These are phyloP conservation scores for Cladosporium sphaerospermum DNA, from an alignment of 2,329 filamentous ascomycete species.

Conservation along the genomic window DNA sequence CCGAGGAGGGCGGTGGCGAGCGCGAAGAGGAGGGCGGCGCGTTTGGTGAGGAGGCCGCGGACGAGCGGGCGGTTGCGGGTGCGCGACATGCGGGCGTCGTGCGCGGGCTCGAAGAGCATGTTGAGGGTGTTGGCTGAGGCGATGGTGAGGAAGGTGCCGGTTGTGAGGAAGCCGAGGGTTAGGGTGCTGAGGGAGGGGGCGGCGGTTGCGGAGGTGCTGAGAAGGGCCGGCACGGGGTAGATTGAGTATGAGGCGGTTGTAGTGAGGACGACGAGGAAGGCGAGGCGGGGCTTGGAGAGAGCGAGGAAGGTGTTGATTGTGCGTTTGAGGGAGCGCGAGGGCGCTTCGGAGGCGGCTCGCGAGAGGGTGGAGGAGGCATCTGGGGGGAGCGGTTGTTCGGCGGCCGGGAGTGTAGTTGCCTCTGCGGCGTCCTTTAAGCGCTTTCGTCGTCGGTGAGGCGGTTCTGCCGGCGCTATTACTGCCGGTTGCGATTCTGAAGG, in stretches of 20 bases:
- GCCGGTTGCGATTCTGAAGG: conserved; percentile 2
- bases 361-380: conserved; percentile 59
- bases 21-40: conserved; percentile 72
- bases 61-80: conserved; percentile 88
- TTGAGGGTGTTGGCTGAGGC: conserved; percentile 91
- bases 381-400: conserved; percentile 39
- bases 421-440: conserved; percentile 28
- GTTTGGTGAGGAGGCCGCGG: conserved; percentile 65
- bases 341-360: conserved; percentile 50
- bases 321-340: conserved; percentile 54
- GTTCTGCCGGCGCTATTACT: conserved; percentile 16
- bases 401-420: conserved; percentile 10
- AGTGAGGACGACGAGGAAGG: conserved; percentile 82
- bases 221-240: conserved; percentile 83
- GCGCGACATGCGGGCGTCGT: conserved; percentile 89
- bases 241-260: conserved; percentile 87
- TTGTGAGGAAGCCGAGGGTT: conserved; percentile 86
- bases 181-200: conserved; percentile 80
- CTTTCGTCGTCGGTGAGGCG: conserved; percentile 29
- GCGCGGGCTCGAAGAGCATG: conserved; percentile 89
- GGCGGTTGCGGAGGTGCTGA: conserved; percentile 60
- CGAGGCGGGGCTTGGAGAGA: conserved; percentile 90
- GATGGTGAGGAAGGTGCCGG: conserved; percentile 76
- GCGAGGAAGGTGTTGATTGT: conserved; percentile 76
- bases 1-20: conserved; percentile 64